Base-by-base conservation (phyloP, 2,329 filamentous ascomycete species). In the Davidsoniella eucalypti region DNA sequence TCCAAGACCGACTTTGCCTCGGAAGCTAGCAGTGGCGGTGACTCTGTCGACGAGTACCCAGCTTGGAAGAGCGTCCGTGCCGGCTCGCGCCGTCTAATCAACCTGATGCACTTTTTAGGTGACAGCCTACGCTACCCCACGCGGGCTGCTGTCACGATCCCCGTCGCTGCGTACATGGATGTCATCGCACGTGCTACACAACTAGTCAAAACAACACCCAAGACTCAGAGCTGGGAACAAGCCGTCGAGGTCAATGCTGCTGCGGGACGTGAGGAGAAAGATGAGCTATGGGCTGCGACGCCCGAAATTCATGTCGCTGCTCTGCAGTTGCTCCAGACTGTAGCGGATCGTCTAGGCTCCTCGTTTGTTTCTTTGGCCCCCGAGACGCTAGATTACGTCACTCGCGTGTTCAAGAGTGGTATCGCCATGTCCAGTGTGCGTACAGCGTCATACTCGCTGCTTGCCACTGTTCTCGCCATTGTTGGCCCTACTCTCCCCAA, bases 181-280 rank as follows among this genome's bases (percentile, higher is more conserved):
- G 63, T 90, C 33, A 67, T 82, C 2, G 76, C 75, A 12, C 73
- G 90, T 42, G 65, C 94, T 25, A 74, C 84, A 36, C 77, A 82
- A 16, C 71, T 93, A 42, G 68, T 70, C 62, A 73, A 61, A 55
- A 76, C 63, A 62, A 75, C 56, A 51, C 70, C 58, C 56, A 70
- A 59, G 60, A 66, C 62, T 54, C 70, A 69, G 53, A 64, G 62
- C 17, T 67, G 66, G 56, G 67, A 72, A 54, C 69, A 69, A 56
- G 69, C 67, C 2, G 64, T 77, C n/a, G 75, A 80, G 54, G 69
- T 80, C 53, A 88, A 87, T 57, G 70, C 79, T 6, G 81, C 85
- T 55, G 76, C 92, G 55, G 73, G 79, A 29, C 76, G 82, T 54
- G 84, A 93, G 46, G 90, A 95, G 64, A 81, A 82, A 54, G 86